Evolutionary conservation across 768 basidiomycete species (phyloP).

Genomic region (Calocera viscosa): DNA sequence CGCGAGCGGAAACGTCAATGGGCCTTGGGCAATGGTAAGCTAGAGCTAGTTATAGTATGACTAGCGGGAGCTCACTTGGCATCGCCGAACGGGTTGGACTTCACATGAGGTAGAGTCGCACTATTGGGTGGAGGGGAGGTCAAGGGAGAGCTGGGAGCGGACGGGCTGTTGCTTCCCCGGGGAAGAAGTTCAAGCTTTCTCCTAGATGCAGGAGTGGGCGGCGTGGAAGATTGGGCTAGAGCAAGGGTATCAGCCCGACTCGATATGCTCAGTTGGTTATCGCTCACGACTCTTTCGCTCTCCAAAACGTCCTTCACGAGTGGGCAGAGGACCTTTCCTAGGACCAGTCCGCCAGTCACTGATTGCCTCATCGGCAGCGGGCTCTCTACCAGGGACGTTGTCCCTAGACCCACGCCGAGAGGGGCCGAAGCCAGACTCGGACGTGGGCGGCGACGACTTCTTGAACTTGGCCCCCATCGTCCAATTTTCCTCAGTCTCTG

Average conservation of each 20-base stretch:
- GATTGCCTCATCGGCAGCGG: slow-evolving; percentile 37
- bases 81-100: neutral
- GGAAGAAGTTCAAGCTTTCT: slow-evolving; percentile 79
- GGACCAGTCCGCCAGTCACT: slow-evolving; percentile 15
- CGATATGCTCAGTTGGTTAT: neutral
- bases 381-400: slow-evolving; percentile 13
- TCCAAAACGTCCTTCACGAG: slow-evolving; percentile 5
- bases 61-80: slow-evolving; percentile 10
- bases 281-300: neutral
- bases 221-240: slow-evolving; percentile 40
- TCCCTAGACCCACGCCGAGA: slow-evolving; percentile 22
- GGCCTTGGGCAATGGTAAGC: slow-evolving; percentile 38
- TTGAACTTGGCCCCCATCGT: slow-evolving; percentile 62
- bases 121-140: slow-evolving; percentile 63
- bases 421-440: slow-evolving; percentile 2
- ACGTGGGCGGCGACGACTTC: slow-evolving; percentile 34
- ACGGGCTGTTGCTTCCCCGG: slow-evolving; percentile 47
- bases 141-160: slow-evolving; percentile 59
- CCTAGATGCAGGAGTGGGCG: slow-evolving; percentile 70
- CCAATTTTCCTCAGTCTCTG: slow-evolving; percentile 75
- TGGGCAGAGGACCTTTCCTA: neutral
- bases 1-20: slow-evolving; percentile 66
- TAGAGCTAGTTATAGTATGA: neutral
- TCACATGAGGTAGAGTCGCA: slow-evolving; percentile 1
- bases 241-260: neutral